Percentiles rank a stretch among this genome's conserved stretches.
Conservation (phyloP, 2,329 filamentous ascomycete genomes). For the Sphaerulina musiva region DNA sequence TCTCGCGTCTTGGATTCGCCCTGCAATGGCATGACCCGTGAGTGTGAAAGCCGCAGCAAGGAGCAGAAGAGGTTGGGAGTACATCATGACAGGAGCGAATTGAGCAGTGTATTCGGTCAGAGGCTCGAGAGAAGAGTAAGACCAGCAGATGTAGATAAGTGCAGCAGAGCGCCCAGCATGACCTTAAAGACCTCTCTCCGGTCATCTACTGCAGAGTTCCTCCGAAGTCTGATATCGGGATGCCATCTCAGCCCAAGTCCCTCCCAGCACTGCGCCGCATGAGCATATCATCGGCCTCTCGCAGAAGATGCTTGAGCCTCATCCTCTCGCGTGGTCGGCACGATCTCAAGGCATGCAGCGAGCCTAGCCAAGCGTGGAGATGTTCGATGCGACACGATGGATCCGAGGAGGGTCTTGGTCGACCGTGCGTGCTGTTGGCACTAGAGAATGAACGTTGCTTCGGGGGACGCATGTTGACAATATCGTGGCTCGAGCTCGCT, state of each 20-base stretch:
- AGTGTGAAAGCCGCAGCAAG: constrained; percentile 2
- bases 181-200: neutral
- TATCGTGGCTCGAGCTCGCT: constrained; percentile 3
- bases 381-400: neutral
- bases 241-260: neutral
- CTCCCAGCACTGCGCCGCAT: neutral
- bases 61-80: constrained; percentile 2
- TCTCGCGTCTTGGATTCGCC: neutral
- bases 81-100: neutral
- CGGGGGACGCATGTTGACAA: neutral
- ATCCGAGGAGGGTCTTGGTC: neutral
- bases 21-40: neutral
- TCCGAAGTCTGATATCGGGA: neutral
- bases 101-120: neutral
- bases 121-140: neutral
- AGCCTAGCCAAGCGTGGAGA: neutral
- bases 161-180: neutral
- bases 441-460: neutral
- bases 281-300: neutral
- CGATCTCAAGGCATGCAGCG: neutral
- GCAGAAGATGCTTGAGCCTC: neutral
- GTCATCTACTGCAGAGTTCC: neutral
- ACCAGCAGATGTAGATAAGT: no score
- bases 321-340: neutral
- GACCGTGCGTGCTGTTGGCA: neutral